Evolutionary conservation across 352 stramenopile species (phyloP), one percentile per base, ranked within the genome.

Genomic region (Pythium diclinum): DNA sequence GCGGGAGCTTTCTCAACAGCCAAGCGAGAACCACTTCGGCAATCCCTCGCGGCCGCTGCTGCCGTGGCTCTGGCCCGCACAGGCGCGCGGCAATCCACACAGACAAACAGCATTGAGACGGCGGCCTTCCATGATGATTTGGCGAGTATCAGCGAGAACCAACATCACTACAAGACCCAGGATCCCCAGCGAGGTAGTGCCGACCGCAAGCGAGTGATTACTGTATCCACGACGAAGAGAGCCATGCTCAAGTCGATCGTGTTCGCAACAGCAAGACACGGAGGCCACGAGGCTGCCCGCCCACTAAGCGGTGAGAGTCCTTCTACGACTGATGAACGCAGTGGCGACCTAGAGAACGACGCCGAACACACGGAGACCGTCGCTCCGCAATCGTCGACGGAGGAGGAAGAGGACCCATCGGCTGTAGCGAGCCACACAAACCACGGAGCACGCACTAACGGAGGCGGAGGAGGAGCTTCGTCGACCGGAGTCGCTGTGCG

Each of bases 191-290:
- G 16, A 42, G 25, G 25, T 7, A 30, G 7, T 25, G 33, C 6
- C 6, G 60, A 58, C 3, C 56, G 65, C 2, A 67, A 67, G 34
- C 51, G 52, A 14, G 47, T 71, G 1, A 52, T 59, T 32, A 64
- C 65, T 1, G 55, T 72, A 1, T 72, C 65, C 1, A 72, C 59
- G 1, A 47, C 55, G 17, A 64, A 65, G 42, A 19, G 55, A 19
- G 33, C 65, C 0, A 42, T 68, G 14, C 59, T 72, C 25, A 59
- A 61, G 44, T 64, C 59, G 46, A 51, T 66, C 10, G 58, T 64
- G 46, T 64, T 69, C n/a, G 36, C 63, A 2, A 68, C 54, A 1
- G 32, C 14, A 58, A 16, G 21, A 8, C 48, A 23, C 51, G 42
- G 6, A 17, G 21, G n/a, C 5, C 21, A 3, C 6, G n/a, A 59